Evolutionary conservation across 1,284 basidiomycete genomes (phyloP), one percentile per base, ranked within the genome.

Genomic region (Cutaneotrichosporon curvatum): DNA sequence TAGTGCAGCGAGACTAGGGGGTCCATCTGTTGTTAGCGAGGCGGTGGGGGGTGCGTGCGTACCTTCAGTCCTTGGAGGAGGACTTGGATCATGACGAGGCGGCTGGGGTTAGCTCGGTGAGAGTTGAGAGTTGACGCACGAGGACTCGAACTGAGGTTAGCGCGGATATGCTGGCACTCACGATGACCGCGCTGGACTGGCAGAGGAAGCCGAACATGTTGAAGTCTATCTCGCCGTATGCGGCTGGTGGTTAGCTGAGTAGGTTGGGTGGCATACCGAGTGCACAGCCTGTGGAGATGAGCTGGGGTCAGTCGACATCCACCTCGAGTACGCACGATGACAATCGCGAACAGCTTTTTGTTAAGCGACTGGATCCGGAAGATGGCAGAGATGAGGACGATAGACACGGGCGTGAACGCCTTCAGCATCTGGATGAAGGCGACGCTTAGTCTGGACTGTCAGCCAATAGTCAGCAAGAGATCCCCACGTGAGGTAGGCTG

Each of bases 361-460:
- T 79, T 89, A 2, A 90, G 84, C 42, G 91, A 85, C 49, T 90
- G 84, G 47, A 91, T 81, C 45, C 84, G 81, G 76, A 85, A 86
- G 1, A 79, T 75, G 78, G 90, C 94, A 3, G 88, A 91, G 59
- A 95, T 91, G 56, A 96, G 78, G 31, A 97, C 79, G 59, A 96
- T 94, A 0, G 90, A 86, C 11, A 96, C 92, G 0, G 92, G 90
- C 1, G 79, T 87, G 74, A 96, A 96, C 8, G 92, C 87, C 80
- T 95, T 95, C 72, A 95, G 83, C 92, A 97, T 97, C 70, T 98
- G 94, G 57, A 97, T 97, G 73, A 94, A 97, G 0, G 89, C 84
- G 10, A 97, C 87, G 58, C 83, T 86, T 55, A 97, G 79, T 51
- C 91, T 85, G 33, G 8, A 15, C 5, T n/a, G 41, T 39, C 4